Evolutionary conservation across 106 monocot species (phyloP), one percentile per base, ranked within the genome.

Genomic region (Dendrobium huoshanense): DNA sequence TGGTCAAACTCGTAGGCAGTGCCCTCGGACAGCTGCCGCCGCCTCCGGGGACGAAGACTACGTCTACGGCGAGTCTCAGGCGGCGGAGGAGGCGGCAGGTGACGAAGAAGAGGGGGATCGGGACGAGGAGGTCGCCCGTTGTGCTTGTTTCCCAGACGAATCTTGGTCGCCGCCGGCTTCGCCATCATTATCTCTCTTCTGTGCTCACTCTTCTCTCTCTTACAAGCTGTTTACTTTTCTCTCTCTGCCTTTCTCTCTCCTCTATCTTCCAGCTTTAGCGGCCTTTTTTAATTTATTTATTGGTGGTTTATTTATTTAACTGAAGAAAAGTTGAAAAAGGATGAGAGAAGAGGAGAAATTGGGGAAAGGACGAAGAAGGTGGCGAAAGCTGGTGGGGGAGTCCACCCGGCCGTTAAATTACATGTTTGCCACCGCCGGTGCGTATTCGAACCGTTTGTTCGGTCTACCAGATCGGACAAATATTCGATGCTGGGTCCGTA

Each of bases 11-110:
- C 56, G 40, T 67, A 79, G n/a, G 77, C 81, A 1, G 42, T 70
- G 11, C 79, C 78, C 68, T 41, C 45, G 16, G 65, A 33, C 54
- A 72, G 24, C 40, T 55, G 18, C 16, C 67, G 55, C 45, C 56
- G 55, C 41, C 84, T 79, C n/a, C 82, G 75, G 19, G 67, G 77
- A 5, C 78, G 72, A 10, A 81, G 83, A 65, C 55, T 73, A 1
- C 86, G 84, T 17, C 81, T 77, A 68, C 79, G 73, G 29, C 87
- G 81, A 2, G 76, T 44, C 37, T 58, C 58, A 5, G 58, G 33
- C 18, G 40, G 9, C 55, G 78, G 37, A 1, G 77, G n/a, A n/a
- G 78, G 74, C 24, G 64, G 78, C 67, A 27, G 81, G 19, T 61
- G 47, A 64, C 27, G 75, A 27, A 45, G 75, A 25, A 59, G 65